phyloP scores from a whole-genome alignment of 106 monocot species.

The Alisma plantagoaquatica region DNA sequence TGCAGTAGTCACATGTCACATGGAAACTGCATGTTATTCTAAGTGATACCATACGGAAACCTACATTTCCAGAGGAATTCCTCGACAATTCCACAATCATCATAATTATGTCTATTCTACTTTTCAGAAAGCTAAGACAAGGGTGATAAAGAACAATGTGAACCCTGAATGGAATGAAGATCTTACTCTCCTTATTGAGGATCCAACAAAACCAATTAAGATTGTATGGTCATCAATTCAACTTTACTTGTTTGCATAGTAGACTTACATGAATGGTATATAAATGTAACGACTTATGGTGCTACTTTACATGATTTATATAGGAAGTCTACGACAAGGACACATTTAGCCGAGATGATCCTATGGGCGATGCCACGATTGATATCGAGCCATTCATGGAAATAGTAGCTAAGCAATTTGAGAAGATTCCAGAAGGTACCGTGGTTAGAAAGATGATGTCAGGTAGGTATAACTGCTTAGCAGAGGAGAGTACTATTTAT shows the following conservation, averaged over 20 bases:
- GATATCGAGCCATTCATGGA: conserved; percentile 19
- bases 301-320: not conserved
- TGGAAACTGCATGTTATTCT: no score
- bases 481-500: conserved; percentile 12
- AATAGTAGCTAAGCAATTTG: conserved; percentile 17
- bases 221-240: conserved; percentile 25
- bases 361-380: conserved; percentile 25
- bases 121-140: conserved; percentile 42
- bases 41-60: no score
- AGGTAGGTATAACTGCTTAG: conserved; percentile 14
- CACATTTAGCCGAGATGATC: conserved; percentile 19
- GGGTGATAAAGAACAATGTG: conserved; percentile 26
- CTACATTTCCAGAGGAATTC: no score
- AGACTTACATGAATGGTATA: no score
- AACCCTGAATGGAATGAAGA: conserved; percentile 68
- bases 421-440: conserved; percentile 4
- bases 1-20: no score
- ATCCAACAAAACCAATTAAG: conserved; percentile 29
- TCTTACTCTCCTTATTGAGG: conserved; percentile 32
- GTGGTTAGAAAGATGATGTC: conserved; percentile 13
- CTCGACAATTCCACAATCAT: not conserved
- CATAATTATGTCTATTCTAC: not conserved
- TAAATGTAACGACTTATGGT: no score
- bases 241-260: not conserved
- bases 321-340: conserved; percentile 33